Conservation (phyloP, 2,329 filamentous ascomycete species). For the Fusarium nelsonii region DNA sequence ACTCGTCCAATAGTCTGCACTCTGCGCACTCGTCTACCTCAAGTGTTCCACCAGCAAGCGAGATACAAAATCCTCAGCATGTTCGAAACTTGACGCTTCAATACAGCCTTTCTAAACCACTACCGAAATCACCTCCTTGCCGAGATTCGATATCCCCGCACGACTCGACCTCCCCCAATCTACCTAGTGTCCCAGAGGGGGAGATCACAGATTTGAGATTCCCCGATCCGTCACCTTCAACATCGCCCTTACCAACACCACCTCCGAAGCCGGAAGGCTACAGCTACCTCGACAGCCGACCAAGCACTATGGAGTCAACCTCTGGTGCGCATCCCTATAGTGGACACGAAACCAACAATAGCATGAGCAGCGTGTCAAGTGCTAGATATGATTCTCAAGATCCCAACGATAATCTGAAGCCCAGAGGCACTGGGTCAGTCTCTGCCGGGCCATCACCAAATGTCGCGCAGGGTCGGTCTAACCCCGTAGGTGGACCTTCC, state of each 20-base stretch:
- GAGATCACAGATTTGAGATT: slow-evolving; percentile 47
- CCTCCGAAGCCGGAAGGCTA: slow-evolving; percentile 54
- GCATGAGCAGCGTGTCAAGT: slow-evolving; percentile 61
- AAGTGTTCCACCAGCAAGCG: slow-evolving; percentile 31
- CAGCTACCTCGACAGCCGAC: slow-evolving; percentile 57
- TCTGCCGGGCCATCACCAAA: slow-evolving; percentile 70
- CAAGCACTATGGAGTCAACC: slow-evolving; percentile 64
- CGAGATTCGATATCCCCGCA: slow-evolving; percentile 47
- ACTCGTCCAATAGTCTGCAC: slow-evolving; percentile 37
- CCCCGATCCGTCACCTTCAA: slow-evolving; percentile 24
- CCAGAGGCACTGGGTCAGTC: slow-evolving; percentile 65
- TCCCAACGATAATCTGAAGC: slow-evolving; percentile 60
- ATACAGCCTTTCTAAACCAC: slow-evolving; percentile 68
- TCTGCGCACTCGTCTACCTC: slow-evolving; percentile 37
- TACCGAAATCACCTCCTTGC: slow-evolving; percentile 64
- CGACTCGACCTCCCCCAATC: slow-evolving; percentile 49
- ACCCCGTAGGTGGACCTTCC: slow-evolving; percentile 58
- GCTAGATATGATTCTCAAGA: slow-evolving; percentile 62
- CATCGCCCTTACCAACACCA: slow-evolving; percentile 23
- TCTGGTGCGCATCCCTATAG: slow-evolving; percentile 55
- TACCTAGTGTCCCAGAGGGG: slow-evolving; percentile 51
- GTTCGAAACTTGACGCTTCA: slow-evolving; percentile 66
- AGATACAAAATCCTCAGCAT: slow-evolving; percentile 58
- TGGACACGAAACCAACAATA: slow-evolving; percentile 54
- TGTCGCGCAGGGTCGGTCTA: slow-evolving; percentile 53